Percentiles rank a stretch among this genome's conserved stretches.
phyloP scores from a whole-genome alignment of 352 stramenopile species.

The Globisporangium emineosum region DNA sequence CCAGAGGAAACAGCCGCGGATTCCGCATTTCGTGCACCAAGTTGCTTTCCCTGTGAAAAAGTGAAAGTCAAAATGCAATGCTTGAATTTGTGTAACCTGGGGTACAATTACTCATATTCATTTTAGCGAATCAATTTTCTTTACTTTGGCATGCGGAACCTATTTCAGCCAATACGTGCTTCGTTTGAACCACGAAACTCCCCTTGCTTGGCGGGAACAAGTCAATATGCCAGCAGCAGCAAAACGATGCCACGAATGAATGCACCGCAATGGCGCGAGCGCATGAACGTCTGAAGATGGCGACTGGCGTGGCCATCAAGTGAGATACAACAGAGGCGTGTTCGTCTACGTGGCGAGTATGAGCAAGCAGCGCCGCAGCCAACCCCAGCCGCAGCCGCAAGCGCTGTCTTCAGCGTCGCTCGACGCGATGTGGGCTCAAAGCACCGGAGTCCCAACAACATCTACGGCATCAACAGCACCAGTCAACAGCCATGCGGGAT shows the following conservation, averaged over 20 bases:
- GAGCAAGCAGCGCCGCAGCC: conserved; percentile 12
- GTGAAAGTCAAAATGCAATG: not conserved
- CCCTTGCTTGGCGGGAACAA: not conserved
- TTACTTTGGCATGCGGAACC: not conserved
- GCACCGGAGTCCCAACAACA: not conserved
- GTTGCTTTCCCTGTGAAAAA: not conserved
- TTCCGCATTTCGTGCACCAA: not conserved
- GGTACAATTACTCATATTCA: not conserved
- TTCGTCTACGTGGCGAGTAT: not conserved
- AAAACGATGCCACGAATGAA: too few relatives aligned
- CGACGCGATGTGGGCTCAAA: conserved; percentile 7
- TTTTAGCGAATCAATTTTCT: conserved; percentile 1
- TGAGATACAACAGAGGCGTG: not conserved
- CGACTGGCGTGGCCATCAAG: not conserved
- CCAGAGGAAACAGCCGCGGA: not conserved
- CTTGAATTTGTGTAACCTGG: not conserved
- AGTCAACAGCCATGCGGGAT: not conserved
- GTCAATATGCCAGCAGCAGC: not conserved
- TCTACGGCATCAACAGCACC: too few relatives aligned
- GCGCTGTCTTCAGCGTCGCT: not conserved
- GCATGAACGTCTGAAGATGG: not conserved
- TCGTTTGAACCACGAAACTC: too few relatives aligned
- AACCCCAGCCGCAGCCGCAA: conserved; percentile 6
- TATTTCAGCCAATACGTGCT: not conserved
- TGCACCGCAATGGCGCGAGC: not conserved